These are phyloP conservation scores for Chlorella sorokiniana DNA, from an alignment of 139 green algal species.

Conservation along the genomic window DNA sequence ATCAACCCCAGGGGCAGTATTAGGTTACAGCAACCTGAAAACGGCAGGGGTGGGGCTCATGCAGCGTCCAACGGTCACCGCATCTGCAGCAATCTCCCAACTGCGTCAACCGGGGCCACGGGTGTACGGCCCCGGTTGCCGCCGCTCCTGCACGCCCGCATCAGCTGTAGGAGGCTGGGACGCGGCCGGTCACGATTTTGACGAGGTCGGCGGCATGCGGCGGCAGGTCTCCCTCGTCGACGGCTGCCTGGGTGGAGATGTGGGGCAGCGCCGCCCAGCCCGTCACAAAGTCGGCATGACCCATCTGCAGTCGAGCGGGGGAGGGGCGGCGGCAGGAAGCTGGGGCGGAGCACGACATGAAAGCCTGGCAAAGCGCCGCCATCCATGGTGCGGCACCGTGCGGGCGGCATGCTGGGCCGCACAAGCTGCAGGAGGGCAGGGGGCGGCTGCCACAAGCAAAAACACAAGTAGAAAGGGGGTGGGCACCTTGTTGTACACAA, in stretches of 20 bases:
- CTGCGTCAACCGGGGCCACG: no score
- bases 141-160: no score
- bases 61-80: no score
- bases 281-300: conserved; percentile 63
- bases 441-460: background rate
- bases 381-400: no score
- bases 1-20: no score
- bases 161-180: background rate
- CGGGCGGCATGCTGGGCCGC: no score
- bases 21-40: no score
- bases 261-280: conserved; percentile 19
- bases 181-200: conserved; percentile 1
- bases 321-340: background rate
- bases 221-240: background rate
- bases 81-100: no score
- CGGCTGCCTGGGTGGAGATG: background rate
- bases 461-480: background rate
- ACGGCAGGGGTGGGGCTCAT: no score
- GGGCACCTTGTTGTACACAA: conserved; percentile 64
- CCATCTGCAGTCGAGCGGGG: background rate
- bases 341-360: no score
- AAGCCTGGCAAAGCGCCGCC: no score
- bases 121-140: no score
- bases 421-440: background rate
- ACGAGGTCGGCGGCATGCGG: conserved; percentile 28